Base-by-base conservation (phyloP, 257 asterid genomes). In the Anisodus tanguticus region DNA sequence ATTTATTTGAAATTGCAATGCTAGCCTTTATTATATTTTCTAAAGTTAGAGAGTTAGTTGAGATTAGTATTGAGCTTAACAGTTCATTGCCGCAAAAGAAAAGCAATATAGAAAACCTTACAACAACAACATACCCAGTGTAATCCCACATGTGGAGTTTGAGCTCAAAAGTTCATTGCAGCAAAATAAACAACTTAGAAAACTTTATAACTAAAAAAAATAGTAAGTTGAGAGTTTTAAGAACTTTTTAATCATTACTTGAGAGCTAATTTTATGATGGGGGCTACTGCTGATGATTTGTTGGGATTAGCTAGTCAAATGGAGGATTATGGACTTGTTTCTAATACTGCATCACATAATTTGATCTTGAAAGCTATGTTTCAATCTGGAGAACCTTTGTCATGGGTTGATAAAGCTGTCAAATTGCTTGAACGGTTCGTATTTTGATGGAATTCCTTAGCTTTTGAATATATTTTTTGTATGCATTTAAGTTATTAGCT, bases 341-440 rank as follows among this genome's bases (percentile, higher is more conserved):
- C 99, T 2, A 97, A 97, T 82, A 68, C 98, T 5, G 97, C 98
- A 0, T 90, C 97, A 1, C 94, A 64, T 87, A 97, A 97, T 87
- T 87, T 97, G 84, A 95, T 92, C 59, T 84, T 95, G 85, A 97
- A 93, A 88, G 95, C 95, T 17, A 95, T 95, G 97, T 85, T 83
- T 71, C 84, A 86, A 88, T 89, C 84, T 13, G 87, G 88, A 11
- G 95, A 93, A 80, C 69, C 91, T 0, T 10, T n/a, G 22, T 12
- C 5, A 15, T 82, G 51, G 51, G 59, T 58, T 0, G 80, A 68
- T 1, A 97, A 97, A 0, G 97, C 98, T 0, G 89, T 86, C 86
- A 87, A 90, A 82, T 87, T 97, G 90, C 88, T 97, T 37, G 95
- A 95, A 84, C 89, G 99, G 99, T 96, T 76, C 66, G 89, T 71